phyloP scores from a whole-genome alignment of 139 green algal species.

The Chlorella sp. region DNA sequence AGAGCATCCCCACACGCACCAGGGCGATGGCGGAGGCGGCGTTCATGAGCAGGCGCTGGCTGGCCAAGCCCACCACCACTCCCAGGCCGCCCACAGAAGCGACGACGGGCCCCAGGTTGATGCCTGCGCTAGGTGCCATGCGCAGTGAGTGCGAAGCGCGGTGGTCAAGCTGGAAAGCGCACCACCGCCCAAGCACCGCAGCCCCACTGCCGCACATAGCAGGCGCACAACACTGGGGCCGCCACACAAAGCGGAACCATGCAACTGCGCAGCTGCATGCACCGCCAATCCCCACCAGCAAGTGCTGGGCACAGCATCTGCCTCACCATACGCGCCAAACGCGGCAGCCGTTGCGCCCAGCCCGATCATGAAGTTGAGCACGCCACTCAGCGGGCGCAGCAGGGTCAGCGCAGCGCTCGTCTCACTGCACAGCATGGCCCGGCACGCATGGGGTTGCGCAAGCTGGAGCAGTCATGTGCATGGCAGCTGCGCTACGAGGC shows the following conservation, averaged over 20 bases:
- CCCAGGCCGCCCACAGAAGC: conserved; percentile 35
- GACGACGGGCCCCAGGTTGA: conserved; percentile 39
- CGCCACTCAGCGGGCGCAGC: conserved; percentile 17
- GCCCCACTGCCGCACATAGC: neutral
- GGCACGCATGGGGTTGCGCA: neutral
- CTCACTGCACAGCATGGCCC: neutral
- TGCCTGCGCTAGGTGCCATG: neutral
- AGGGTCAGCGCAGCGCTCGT: conserved; percentile 10
- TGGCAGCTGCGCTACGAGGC: no score
- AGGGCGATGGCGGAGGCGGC: conserved; percentile 27
- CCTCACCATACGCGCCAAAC: conserved; percentile 1
- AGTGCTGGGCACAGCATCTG: no score
- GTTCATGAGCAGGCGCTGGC: conserved; percentile 28
- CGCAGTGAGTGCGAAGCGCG: neutral
- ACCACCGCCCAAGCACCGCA: neutral
- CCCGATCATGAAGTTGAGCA: conserved; percentile 9
- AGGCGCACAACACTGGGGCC: no score
- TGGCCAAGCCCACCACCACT: conserved; percentile 35
- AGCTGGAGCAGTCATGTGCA: no score
- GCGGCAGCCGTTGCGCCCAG: neutral
- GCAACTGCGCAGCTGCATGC: no score
- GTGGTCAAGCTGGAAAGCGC: neutral
- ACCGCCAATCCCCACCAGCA: no score
- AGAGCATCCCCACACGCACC: neutral
- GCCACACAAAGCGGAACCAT: no score